phyloP scores from a whole-genome alignment of 352 stramenopile species.

The Halophytophthora batemanensis region DNA sequence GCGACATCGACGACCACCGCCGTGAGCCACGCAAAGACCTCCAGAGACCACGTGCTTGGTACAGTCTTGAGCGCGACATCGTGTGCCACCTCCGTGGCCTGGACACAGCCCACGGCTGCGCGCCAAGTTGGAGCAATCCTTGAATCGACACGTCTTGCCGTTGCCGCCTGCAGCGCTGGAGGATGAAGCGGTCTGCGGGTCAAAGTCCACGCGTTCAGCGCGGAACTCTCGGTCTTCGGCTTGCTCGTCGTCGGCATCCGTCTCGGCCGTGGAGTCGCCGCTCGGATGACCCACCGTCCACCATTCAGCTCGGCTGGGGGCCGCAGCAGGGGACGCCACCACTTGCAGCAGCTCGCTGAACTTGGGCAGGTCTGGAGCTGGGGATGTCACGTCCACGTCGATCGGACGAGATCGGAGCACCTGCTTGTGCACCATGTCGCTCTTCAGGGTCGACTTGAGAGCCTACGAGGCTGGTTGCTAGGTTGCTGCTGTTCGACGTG shows the following conservation, averaged over 20 bases:
- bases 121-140: constrained; percentile 36
- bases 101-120: constrained; percentile 62
- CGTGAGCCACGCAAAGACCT: constrained; percentile 64
- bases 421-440: neutral
- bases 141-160: constrained; percentile 10
- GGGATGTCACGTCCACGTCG: neutral
- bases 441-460: neutral
- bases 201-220: neutral
- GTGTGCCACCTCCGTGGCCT: constrained; percentile 54
- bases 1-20: constrained; percentile 54
- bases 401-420: constrained; percentile 2
- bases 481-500: neutral
- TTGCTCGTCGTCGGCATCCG: constrained; percentile 20
- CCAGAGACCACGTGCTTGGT: constrained; percentile 66
- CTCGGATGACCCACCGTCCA: constrained; percentile 16
- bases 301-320: constrained; percentile 1
- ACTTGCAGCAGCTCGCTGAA: constrained; percentile 26
- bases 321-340: constrained; percentile 12
- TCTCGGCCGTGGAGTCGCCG: constrained; percentile 13
- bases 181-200: constrained; percentile 18
- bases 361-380: constrained; percentile 3
- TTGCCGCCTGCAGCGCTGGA: constrained; percentile 1
- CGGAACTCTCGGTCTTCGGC: neutral
- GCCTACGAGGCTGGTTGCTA: too few species aligned
- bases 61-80: constrained; percentile 45